phyloP scores from a whole-genome alignment of 768 basidiomycete genomes.

The Naganishia vishniacii region DNA sequence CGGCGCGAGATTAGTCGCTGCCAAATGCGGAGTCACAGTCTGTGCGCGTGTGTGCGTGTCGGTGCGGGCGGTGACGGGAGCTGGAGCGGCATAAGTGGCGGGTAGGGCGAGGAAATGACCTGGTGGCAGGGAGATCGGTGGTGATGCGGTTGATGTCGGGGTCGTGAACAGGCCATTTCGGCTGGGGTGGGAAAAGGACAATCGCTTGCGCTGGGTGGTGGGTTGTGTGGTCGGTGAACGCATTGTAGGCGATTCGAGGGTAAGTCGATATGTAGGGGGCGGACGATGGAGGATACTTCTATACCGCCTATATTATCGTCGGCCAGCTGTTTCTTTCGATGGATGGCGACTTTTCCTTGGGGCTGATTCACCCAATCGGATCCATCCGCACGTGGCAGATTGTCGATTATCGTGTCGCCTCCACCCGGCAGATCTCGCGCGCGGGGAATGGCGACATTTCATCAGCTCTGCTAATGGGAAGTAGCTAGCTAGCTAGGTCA shows the following conservation, averaged over 20 bases:
- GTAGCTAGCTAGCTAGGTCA: too few species aligned
- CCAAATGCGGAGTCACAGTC: constrained; percentile 2
- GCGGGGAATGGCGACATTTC: too few species aligned
- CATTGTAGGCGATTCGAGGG: neutral
- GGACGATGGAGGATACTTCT: too few species aligned
- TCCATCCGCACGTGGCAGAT: too few species aligned
- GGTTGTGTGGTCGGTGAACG: constrained; percentile 5
- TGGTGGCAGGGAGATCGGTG: neutral
- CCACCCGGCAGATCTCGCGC: too few species aligned
- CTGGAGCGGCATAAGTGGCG: neutral
- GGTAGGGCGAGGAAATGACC: constrained; percentile 16
- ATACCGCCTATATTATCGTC: too few species aligned
- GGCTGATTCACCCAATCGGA: too few species aligned
- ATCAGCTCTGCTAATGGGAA: too few species aligned
- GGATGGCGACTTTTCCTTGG: too few species aligned
- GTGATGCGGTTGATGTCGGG: neutral
- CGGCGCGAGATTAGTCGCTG: constrained; percentile 12
- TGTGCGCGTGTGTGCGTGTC: neutral
- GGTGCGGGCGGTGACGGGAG: neutral
- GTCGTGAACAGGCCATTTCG: constrained; percentile 2
- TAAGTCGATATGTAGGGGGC: too few species aligned
- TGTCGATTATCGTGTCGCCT: too few species aligned
- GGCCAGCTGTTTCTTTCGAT: too few species aligned
- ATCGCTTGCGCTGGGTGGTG: constrained; percentile 9
- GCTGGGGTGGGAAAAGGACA: constrained; percentile 13